Conservation (phyloP, 148 eudicot species). For the Drosera capensis region DNA sequence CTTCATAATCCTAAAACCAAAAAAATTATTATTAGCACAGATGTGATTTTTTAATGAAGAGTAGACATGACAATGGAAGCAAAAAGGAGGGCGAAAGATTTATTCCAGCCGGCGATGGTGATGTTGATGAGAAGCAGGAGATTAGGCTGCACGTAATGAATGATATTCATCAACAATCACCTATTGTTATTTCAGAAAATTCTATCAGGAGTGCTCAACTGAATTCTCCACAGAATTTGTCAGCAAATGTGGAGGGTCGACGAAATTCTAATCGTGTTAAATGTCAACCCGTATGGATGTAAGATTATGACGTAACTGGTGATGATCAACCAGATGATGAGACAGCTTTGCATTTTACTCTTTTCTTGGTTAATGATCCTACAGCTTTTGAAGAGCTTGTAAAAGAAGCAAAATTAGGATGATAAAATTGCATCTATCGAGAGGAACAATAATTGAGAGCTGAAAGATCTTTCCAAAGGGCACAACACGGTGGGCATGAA, state of each 20-base stretch:
- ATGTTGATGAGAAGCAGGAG: not conserved
- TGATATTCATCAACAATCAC: too few species aligned
- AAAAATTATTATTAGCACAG: not conserved
- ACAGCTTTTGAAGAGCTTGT: conserved; percentile 5
- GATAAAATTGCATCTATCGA: conserved; percentile 10
- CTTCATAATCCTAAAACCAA: not conserved
- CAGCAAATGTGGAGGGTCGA: too few species aligned
- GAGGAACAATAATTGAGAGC: conserved; percentile 8
- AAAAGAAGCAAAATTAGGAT: conserved; percentile 12
- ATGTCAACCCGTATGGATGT: too few species aligned
- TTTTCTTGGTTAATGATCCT: conserved; percentile 12
- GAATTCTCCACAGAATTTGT: too few species aligned
- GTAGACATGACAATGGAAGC: not conserved
- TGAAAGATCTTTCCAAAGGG: conserved; percentile 1
- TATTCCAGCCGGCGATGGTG: not conserved
- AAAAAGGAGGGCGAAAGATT: not conserved
- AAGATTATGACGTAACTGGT: too few species aligned
- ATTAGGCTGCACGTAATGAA: not conserved
- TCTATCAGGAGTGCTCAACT: too few species aligned
- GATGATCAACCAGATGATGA: too few species aligned
- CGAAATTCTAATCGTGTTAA: too few species aligned
- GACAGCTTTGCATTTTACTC: conserved; percentile 8
- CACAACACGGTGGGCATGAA: conserved; percentile 9
- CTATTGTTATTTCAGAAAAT: too few species aligned
- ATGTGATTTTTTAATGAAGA: not conserved